A percentile compares a stretch with the other conserved stretches of the same genome.
Conservation (phyloP, 2,329 filamentous ascomycete genomes). For the Grosmannia clavigera region DNA sequence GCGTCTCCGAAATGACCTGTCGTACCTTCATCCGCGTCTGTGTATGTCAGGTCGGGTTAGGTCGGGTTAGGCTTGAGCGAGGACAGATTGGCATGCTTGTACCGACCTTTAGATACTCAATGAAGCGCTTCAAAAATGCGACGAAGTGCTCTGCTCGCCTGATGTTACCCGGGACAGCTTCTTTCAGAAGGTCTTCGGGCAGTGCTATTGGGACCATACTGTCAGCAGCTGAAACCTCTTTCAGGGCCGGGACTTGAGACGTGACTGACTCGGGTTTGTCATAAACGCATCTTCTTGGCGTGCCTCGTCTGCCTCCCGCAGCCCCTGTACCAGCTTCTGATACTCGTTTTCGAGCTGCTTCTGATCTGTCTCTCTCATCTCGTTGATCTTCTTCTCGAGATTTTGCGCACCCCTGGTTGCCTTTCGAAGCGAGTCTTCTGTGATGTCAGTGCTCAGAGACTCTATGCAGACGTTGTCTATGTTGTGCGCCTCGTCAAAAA, state of each 20-base stretch:
- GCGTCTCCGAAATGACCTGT: conserved; percentile 94
- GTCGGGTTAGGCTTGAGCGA: not conserved
- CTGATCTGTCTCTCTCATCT: conserved; percentile 93
- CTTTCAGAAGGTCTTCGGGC: conserved; percentile 85
- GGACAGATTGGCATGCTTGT: not conserved
- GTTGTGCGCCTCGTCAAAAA: conserved; percentile 98
- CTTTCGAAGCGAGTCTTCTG: conserved; percentile 84
- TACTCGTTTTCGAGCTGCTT: conserved; percentile 94
- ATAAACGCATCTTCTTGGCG: conserved; percentile 93
- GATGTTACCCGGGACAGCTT: conserved; percentile 95
- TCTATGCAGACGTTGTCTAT: conserved; percentile 99
- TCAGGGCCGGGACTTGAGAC: not conserved
- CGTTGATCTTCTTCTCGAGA: conserved; percentile 76
- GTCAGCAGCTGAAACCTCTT: not conserved
- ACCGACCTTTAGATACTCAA: conserved; percentile 76
- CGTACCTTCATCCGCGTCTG: conserved; percentile 91
- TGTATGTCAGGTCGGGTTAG: not conserved
- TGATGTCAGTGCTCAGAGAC: conserved; percentile 90
- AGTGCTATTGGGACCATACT: conserved; percentile 39
- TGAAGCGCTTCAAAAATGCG: conserved; percentile 87
- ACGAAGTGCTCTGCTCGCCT: conserved; percentile 92
- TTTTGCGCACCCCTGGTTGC: conserved; percentile 85
- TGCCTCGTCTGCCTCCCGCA: conserved; percentile 78
- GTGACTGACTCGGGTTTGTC: conserved; percentile 59
- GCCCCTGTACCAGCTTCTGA: conserved; percentile 82